Conservation (phyloP, 768 basidiomycete genomes). For the Kwoniella heveanensis region DNA sequence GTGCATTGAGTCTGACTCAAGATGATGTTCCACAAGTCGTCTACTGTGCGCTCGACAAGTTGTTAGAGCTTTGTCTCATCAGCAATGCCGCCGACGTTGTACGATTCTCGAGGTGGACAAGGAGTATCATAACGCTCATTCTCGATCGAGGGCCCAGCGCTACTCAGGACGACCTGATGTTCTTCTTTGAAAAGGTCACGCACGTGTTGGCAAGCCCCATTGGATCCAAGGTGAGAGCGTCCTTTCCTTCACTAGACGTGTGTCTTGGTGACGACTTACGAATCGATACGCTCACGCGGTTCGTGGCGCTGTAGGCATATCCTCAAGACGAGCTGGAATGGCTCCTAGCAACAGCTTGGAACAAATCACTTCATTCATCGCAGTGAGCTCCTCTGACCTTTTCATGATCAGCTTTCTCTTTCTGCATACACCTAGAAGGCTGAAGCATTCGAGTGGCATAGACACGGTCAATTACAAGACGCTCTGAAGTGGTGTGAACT, state of each 20-base stretch:
- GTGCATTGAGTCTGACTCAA: background rate
- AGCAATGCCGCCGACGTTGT: background rate
- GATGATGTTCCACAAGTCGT: background rate
- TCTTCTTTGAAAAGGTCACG: background rate
- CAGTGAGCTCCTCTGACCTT: slow-evolving; percentile 6
- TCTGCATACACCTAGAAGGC: background rate
- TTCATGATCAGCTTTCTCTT: background rate
- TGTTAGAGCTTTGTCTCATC: background rate
- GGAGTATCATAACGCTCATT: slow-evolving; percentile 5
- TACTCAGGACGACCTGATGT: background rate
- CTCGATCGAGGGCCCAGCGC: background rate
- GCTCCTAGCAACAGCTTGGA: slow-evolving; percentile 16
- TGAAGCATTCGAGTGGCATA: background rate
- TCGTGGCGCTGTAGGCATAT: slow-evolving; percentile 13
- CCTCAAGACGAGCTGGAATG: slow-evolving; percentile 26
- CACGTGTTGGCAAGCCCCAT: background rate
- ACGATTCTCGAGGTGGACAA: slow-evolving; percentile 12
- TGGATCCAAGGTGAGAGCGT: background rate
- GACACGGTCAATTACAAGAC: background rate
- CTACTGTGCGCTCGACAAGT: background rate
- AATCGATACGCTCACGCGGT: background rate
- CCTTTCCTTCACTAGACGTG: background rate
- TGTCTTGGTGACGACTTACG: background rate
- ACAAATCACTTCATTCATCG: slow-evolving; percentile 9
- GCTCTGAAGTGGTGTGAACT: background rate